Percentiles rank a stretch among this genome's conserved stretches.
Evolutionary conservation across 257 asterid species (phyloP).

Genomic region (Solanum habrochaites): DNA sequence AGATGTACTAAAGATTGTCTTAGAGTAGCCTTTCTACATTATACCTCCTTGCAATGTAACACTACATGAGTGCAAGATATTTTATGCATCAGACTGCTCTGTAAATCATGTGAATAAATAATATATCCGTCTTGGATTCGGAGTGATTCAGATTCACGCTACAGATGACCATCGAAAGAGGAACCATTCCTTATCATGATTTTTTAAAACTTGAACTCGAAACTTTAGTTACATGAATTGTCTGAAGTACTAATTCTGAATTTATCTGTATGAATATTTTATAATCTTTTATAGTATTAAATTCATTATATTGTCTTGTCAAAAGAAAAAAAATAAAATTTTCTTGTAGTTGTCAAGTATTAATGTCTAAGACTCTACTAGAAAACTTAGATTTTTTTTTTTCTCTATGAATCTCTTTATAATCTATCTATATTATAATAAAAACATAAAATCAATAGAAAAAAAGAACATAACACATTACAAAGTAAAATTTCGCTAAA

Average conservation of each 20-base stretch:
- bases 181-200: background rate
- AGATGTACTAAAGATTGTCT: background rate
- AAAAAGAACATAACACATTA: background rate
- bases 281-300: background rate
- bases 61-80: rapidly evolving
- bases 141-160: background rate
- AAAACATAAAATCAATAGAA: background rate
- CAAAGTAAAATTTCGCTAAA: too few relatives aligned
- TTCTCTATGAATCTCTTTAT: background rate
- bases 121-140: rapidly evolving
- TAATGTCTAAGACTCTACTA: background rate
- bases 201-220: background rate
- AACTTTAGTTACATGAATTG: background rate
- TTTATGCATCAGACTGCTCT: rapidly evolving
- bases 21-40: background rate
- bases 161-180: background rate
- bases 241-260: background rate
- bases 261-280: background rate
- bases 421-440: background rate
- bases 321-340: background rate
- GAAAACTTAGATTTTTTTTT: background rate
- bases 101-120: background rate
- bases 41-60: background rate
- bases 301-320: background rate
- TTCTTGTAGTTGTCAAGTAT: background rate